Percentiles rank a stretch among this genome's conserved stretches.
Evolutionary conservation across 2,329 filamentous ascomycete genomes (phyloP).

Genomic region (Fusarium subtropicale): DNA sequence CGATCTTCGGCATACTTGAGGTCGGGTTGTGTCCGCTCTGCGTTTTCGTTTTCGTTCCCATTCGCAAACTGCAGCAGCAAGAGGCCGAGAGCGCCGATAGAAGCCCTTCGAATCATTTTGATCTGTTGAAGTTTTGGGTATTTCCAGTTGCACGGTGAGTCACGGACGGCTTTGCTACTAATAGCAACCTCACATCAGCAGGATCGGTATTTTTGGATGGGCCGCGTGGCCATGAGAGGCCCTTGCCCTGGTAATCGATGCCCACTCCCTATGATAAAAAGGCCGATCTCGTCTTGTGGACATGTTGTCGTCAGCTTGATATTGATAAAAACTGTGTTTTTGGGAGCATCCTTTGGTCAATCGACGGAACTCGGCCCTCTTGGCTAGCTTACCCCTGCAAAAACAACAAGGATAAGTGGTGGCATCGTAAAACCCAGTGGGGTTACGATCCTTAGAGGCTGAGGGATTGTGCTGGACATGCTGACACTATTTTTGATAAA

Average conservation of each 20-base stretch:
- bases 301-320: constrained; percentile 14
- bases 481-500: neutral
- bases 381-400: neutral
- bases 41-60: constrained; percentile 5
- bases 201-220: constrained; percentile 1
- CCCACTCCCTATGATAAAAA: constrained; percentile 28
- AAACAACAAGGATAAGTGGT: neutral
- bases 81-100: constrained; percentile 15
- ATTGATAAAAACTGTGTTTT: constrained; percentile 36
- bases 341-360: neutral
- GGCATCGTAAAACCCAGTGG: neutral
- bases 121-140: neutral
- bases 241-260: constrained; percentile 11
- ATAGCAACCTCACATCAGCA: constrained; percentile 11
- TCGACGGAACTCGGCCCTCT: neutral
- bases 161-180: neutral
- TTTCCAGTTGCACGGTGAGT: neutral
- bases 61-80: constrained; percentile 19
- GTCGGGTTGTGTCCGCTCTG: constrained; percentile 50
- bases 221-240: constrained; percentile 40
- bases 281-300: constrained; percentile 33
- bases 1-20: constrained; percentile 59
- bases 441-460: neutral
- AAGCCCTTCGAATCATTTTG: constrained; percentile 33
- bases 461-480: neutral